Evolutionary conservation across 2,329 filamentous ascomycete species (phyloP).

Genomic region (Nakataea oryzae): DNA sequence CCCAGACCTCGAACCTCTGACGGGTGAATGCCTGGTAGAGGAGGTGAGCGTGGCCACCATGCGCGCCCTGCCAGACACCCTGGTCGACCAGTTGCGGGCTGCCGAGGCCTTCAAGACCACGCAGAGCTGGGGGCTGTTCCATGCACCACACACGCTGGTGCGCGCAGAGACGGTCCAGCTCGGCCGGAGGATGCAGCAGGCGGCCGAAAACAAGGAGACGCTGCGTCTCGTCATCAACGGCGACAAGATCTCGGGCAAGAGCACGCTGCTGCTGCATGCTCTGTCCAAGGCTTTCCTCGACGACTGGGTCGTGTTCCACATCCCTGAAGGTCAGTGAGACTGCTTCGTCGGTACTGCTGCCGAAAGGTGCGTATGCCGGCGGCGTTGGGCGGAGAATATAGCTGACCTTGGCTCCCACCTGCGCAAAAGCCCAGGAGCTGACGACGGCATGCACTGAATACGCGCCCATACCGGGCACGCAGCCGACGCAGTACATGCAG

Average conservation of each 20-base stretch:
- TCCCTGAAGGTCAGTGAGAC: constrained; percentile 67
- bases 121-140: constrained; percentile 82
- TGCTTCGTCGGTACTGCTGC: neutral
- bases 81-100: constrained; percentile 73
- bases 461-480: constrained; percentile 50
- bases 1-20: constrained; percentile 52
- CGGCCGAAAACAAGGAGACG: constrained; percentile 41
- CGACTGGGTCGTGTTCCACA: constrained; percentile 78
- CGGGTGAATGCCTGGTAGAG: constrained; percentile 40
- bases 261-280: constrained; percentile 72
- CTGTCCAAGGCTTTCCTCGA: constrained; percentile 73
- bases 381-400: neutral
- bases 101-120: constrained; percentile 83
- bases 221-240: constrained; percentile 62
- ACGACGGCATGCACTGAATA: constrained; percentile 76
- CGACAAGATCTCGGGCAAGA: constrained; percentile 71
- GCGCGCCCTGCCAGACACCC: constrained; percentile 53
- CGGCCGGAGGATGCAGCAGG: constrained; percentile 48
- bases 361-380: neutral
- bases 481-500: constrained; percentile 60
- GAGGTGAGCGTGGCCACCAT: constrained; percentile 53
- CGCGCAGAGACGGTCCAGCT: constrained; percentile 69
- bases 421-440: constrained; percentile 61
- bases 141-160: constrained; percentile 68
- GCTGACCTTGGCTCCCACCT: neutral